These are phyloP conservation scores for Eucalyptus tenuipes DNA, from an alignment of 345 rosid species.

Conservation along the genomic window DNA sequence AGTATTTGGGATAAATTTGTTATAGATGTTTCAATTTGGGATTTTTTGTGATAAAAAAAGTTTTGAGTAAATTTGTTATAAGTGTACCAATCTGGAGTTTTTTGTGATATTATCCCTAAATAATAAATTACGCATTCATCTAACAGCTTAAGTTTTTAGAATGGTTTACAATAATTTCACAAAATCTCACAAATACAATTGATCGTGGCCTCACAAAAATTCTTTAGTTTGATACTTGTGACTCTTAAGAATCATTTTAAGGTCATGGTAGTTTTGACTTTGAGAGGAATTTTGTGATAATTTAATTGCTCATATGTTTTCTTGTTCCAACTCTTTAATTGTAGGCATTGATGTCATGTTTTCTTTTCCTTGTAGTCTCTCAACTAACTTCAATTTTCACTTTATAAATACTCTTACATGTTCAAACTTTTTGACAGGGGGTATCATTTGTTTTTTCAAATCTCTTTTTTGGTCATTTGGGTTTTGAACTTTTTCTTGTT, in stretches of 20 bases:
- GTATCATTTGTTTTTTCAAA: not conserved
- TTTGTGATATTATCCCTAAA: too few species aligned
- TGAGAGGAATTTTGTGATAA: not conserved
- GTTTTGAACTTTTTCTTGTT: not conserved
- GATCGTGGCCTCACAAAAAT: not conserved
- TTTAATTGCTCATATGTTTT: not conserved
- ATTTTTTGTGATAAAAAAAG: too few species aligned
- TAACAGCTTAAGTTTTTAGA: too few species aligned
- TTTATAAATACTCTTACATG: not conserved
- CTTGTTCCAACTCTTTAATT: not conserved
- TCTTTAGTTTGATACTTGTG: not conserved
- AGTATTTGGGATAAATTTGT: too few species aligned
- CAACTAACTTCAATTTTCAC: not conserved
- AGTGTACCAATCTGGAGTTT: too few species aligned
- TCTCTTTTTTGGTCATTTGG: not conserved
- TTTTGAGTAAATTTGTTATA: too few species aligned
- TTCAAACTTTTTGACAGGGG: not conserved
- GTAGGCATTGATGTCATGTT: not conserved
- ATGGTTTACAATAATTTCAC: too few species aligned
- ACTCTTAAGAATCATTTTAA: not conserved
- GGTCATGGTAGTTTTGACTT: not conserved
- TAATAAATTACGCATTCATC: too few species aligned
- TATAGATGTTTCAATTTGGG: fast-evolving
- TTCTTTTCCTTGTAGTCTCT: not conserved
- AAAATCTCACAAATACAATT: not conserved